Base-by-base conservation (phyloP, 2,329 filamentous ascomycete genomes). In the Ramularia endophylla region DNA sequence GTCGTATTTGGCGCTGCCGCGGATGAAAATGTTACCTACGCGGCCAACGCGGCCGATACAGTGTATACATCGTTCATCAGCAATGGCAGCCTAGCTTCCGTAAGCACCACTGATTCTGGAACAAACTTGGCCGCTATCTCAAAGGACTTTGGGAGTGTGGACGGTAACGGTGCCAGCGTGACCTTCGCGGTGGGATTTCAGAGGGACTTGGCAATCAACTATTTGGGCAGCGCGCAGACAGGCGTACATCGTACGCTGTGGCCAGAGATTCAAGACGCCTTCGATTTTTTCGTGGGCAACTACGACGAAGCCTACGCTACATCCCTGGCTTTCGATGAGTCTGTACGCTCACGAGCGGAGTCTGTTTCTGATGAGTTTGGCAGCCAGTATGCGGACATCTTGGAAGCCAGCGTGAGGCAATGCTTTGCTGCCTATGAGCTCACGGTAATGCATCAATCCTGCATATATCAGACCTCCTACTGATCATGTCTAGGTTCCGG, bases 331-430 rank as follows among this genome's bases (percentile, higher is more conserved):
- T 41, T 58, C n/a, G 55, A 57, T 34, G 31, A 29, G 3, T 38
- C 46, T 12, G 47, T 58, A 9, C 48, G 53, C 6, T 36, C 41
- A 3, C 55, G 46, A 31, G 46, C 50, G 1, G 48, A 53, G 30
- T 39, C 51, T 5, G 53, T 57, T 1, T 54, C 52, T 5, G 32
- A 27, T 15, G 40, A 42, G 0, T 57, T 50, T 30, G 55, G 55
- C 4, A 36, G 33, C 6, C 44, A 57, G 36, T 58, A 58, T 44
- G 55, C 54, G 20, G 55, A 57, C 18, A 54, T 58, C 9, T 40
- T 51, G 17, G 55, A 57, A 37, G 52, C 54, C 2, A 54, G 51
- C 32, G 48, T 58, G 16, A 41, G 55, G 4, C 55, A 58, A 33
- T 50, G 50, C 4, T 55, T 57, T 41, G 54, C 53, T 8, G 48